These are phyloP conservation scores for Grosmannia serpens DNA, from an alignment of 2,329 filamentous ascomycete genomes.

Conservation along the genomic window DNA sequence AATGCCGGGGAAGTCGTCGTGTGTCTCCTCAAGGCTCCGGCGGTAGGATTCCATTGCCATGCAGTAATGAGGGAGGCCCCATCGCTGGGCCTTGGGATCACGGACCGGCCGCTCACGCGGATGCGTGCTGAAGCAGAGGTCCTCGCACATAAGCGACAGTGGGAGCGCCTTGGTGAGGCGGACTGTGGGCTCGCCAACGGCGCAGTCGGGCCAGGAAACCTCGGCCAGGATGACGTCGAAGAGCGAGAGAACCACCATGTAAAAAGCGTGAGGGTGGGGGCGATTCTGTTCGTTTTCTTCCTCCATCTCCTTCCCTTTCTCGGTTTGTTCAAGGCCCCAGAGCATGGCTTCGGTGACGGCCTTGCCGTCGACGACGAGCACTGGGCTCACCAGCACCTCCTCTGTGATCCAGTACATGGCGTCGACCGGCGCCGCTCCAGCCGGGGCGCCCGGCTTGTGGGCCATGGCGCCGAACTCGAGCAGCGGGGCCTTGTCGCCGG, in stretches of 20 bases:
- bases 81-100: not conserved
- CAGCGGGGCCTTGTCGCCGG: not conserved
- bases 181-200: not conserved
- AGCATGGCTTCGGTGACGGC: not conserved
- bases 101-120: not conserved
- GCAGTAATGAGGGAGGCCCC: not conserved
- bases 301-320: not conserved
- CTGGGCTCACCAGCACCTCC: not conserved
- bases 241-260: constrained; percentile 2
- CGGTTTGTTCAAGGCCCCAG: not conserved
- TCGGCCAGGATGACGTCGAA: constrained; percentile 1
- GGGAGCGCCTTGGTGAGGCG: not conserved
- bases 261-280: not conserved
- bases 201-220: not conserved
- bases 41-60: not conserved
- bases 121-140: not conserved
- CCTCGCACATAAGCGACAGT: not conserved
- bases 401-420: constrained; percentile 3
- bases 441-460: not conserved
- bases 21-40: not conserved
- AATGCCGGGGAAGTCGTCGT: not conserved
- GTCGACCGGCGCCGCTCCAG: not conserved
- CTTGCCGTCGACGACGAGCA: not conserved
- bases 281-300: not conserved
- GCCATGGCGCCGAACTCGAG: not conserved